Percentiles rank a stretch among this genome's conserved stretches.
These are phyloP conservation scores for Kockiozyma suomiensis DNA, from an alignment of 805 yeast species.

Conservation along the genomic window DNA sequence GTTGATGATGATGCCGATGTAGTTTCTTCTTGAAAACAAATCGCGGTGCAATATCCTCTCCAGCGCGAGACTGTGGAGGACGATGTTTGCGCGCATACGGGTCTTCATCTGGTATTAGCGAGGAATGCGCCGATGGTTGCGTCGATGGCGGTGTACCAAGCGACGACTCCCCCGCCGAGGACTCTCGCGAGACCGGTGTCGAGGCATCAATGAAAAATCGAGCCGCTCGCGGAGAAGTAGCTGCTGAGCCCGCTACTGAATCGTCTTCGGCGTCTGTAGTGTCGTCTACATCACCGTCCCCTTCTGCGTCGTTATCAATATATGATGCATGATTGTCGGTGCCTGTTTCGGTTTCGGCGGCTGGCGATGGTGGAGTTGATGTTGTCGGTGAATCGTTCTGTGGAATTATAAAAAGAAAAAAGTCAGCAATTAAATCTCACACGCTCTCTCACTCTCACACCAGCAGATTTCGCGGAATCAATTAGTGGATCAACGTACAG, in stretches of 20 bases:
- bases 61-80: slow-evolving; percentile 33
- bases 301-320: slow-evolving; percentile 1
- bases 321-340: not conserved
- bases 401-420: not conserved
- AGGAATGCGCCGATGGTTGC: slow-evolving; percentile 21
- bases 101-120: slow-evolving; percentile 38
- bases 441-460: too few species aligned
- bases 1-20: slow-evolving; percentile 22
- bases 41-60: slow-evolving; percentile 42
- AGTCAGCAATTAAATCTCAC: not conserved
- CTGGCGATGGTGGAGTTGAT: slow-evolving; percentile 30
- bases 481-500: slow-evolving; percentile 25
- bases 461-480: not conserved
- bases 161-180: slow-evolving; percentile 14
- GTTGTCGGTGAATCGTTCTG: slow-evolving; percentile 21
- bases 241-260: not conserved
- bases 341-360: slow-evolving; percentile 4
- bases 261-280: slow-evolving; percentile 11
- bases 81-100: slow-evolving; percentile 43
- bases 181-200: slow-evolving; percentile 29
- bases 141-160: slow-evolving; percentile 30
- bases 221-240: not conserved
- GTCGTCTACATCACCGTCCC: slow-evolving; percentile 15
- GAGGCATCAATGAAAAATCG: slow-evolving; percentile 28
- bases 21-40: slow-evolving; percentile 41